phyloP scores from a whole-genome alignment of 2,329 filamentous ascomycete genomes.

The Zymoseptoria passerinii region DNA sequence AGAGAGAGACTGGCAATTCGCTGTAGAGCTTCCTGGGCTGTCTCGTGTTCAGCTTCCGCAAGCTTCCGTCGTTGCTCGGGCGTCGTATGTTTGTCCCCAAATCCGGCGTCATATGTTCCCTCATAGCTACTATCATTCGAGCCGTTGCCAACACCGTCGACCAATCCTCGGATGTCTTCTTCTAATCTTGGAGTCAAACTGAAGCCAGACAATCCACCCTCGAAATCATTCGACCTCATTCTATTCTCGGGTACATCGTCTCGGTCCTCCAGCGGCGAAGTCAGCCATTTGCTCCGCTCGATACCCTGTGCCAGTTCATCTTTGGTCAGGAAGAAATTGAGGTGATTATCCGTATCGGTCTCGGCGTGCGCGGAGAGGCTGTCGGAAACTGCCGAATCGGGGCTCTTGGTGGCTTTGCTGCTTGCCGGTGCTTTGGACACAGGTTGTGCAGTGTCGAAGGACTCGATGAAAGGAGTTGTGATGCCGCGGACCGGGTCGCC shows the following conservation, averaged over 20 bases:
- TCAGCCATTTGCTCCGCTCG: conserved; percentile 56
- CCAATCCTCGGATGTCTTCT: not conserved
- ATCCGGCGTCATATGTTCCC: not conserved
- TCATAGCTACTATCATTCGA: too few relatives aligned
- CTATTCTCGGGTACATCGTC: too few relatives aligned
- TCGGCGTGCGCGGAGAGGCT: conserved; percentile 10
- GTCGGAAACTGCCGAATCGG: conserved; percentile 3
- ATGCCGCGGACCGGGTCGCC: conserved; percentile 76
- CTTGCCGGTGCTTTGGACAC: conserved; percentile 12
- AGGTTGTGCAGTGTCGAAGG: conserved; percentile 57
- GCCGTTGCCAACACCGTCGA: not conserved
- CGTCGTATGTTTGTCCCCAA: conserved; percentile 11
- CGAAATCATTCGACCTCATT: too few relatives aligned
- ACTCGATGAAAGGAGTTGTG: conserved; percentile 73
- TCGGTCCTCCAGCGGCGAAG: conserved; percentile 2
- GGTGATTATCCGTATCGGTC: conserved; percentile 35
- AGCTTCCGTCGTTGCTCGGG: conserved; percentile 38
- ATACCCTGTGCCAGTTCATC: conserved; percentile 60
- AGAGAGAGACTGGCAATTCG: conserved; percentile 74
- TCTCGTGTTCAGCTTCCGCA: conserved; percentile 35
- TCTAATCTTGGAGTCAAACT: not conserved
- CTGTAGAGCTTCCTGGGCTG: conserved; percentile 64
- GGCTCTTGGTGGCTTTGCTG: not conserved
- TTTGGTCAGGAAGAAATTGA: conserved; percentile 70
- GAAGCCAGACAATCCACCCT: too few relatives aligned